These are phyloP conservation scores for Purpureocillium takamizusanense DNA, from an alignment of 2,329 filamentous ascomycete species.

Conservation along the genomic window DNA sequence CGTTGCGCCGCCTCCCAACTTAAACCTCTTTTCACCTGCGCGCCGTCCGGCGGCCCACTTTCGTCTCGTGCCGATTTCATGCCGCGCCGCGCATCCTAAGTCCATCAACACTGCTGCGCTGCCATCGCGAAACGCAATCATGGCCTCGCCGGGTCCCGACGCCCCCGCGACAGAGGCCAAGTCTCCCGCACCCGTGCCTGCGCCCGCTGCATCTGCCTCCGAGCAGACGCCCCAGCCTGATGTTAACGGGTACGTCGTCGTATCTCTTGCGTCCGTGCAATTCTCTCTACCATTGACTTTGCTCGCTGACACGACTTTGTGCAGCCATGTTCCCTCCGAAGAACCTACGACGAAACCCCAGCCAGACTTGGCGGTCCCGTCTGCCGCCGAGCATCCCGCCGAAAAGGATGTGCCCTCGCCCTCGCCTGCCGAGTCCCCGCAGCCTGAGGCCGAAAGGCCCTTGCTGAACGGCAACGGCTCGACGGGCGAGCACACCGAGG, in stretches of 20 bases:
- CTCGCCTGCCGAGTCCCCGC: background rate
- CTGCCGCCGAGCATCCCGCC: constrained; percentile 6
- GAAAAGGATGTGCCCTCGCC: constrained; percentile 1
- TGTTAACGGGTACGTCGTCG: constrained; percentile 27
- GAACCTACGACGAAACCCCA: constrained; percentile 5
- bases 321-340: constrained; percentile 4
- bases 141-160: constrained; percentile 40
- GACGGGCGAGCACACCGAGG: background rate
- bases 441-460: constrained; percentile 6
- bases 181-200: constrained; percentile 19
- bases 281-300: background rate
- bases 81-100: constrained; percentile 23
- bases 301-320: constrained; percentile 13
- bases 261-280: constrained; percentile 1
- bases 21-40: background rate
- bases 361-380: constrained; percentile 6
- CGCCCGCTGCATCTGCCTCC: too few relatives aligned
- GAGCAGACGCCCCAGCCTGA: constrained; percentile 22
- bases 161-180: constrained; percentile 37
- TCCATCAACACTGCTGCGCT: constrained; percentile 16
- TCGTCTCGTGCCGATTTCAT: constrained; percentile 19
- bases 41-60: constrained; percentile 4
- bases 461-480: constrained; percentile 10
- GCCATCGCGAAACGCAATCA: constrained; percentile 38
- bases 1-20: constrained; percentile 2